phyloP scores from a whole-genome alignment of 2,329 filamentous ascomycete genomes.

The Podosphaera xanthii region DNA sequence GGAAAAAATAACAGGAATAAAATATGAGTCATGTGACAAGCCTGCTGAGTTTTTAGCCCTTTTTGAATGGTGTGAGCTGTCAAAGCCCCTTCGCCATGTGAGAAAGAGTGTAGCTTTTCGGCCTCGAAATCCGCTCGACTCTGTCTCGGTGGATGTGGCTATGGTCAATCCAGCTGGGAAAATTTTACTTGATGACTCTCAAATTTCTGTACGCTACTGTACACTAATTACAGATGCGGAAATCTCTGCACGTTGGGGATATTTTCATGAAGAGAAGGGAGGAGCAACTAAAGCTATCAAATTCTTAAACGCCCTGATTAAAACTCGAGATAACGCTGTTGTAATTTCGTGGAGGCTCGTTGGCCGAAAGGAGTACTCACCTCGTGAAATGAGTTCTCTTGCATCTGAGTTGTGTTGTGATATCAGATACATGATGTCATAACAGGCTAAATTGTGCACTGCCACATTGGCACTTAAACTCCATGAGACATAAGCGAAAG shows the following conservation, averaged over 20 bases:
- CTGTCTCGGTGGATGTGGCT: neutral
- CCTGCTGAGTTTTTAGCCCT: neutral
- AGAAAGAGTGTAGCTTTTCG: neutral
- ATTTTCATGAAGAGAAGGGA: neutral
- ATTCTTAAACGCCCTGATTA: neutral
- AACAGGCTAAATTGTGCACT: too few species aligned
- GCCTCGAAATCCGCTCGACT: neutral
- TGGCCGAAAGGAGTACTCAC: neutral
- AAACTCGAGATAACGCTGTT: neutral
- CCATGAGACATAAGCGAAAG: too few species aligned
- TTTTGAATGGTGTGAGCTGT: neutral
- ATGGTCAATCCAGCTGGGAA: neutral
- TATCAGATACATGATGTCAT: too few species aligned
- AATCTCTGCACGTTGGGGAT: neutral
- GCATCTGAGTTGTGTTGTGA: neutral
- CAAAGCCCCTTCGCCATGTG: neutral
- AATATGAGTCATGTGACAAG: neutral
- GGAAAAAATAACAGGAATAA: neutral
- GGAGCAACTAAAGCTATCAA: neutral
- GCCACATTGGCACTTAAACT: too few species aligned
- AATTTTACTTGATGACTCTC: neutral
- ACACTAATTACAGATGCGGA: neutral
- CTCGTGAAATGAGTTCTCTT: neutral
- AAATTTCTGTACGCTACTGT: neutral
- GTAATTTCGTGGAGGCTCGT: constrained; percentile 1